phyloP scores from a whole-genome alignment of 192 early-diverging fungal species.

The Linnemannia hyalina region DNA sequence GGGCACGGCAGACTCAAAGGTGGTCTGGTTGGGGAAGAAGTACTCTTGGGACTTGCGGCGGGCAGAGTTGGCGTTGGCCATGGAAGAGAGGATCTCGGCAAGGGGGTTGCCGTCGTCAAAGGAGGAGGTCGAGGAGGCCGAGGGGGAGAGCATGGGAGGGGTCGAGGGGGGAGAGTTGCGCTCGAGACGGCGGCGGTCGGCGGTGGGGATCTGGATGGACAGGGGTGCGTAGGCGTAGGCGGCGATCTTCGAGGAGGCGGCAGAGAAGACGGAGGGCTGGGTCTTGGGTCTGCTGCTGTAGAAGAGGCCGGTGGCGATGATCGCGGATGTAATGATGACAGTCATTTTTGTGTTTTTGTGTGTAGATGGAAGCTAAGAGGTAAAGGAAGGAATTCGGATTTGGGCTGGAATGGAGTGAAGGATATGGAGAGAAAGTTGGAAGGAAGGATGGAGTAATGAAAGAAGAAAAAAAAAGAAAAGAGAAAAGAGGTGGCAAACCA shows the following conservation, averaged over 20 bases:
- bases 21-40: conserved; percentile 45
- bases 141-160: conserved; percentile 41
- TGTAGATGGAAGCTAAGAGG: background rate
- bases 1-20: conserved; percentile 33
- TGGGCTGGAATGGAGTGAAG: background rate
- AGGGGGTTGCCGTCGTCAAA: conserved; percentile 10
- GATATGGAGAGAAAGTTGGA: background rate
- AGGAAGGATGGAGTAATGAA: background rate
- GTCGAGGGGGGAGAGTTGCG: conserved; percentile 14
- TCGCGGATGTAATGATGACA: conserved; percentile 3
- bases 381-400: background rate
- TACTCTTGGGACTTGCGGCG: conserved; percentile 40
- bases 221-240: conserved; percentile 7
- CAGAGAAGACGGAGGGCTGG: conserved; percentile 15
- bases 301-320: conserved; percentile 26
- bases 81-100: background rate
- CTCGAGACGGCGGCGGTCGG: conserved; percentile 9
- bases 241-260: background rate
- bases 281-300: conserved; percentile 24
- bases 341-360: background rate
- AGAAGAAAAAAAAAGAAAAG: background rate
- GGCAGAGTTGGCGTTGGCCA: background rate
- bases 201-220: conserved; percentile 34
- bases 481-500: background rate
- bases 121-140: conserved; percentile 22